These are phyloP conservation scores for Xylariaceae sp. DNA, from an alignment of 2,329 filamentous ascomycete species.

Conservation along the genomic window DNA sequence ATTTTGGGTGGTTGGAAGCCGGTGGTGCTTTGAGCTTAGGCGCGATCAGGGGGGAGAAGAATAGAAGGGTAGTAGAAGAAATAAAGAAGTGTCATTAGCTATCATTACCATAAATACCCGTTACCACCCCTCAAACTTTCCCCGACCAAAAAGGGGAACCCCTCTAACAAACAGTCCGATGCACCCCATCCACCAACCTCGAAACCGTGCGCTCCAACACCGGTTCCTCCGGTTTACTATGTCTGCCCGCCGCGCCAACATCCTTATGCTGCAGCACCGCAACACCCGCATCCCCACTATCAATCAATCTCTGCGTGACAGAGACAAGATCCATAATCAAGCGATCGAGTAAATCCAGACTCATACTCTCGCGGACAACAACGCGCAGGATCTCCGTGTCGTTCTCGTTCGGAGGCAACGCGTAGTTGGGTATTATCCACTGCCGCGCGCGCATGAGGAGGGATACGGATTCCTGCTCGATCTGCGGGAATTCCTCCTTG, in stretches of 20 bases:
- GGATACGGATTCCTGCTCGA: slow-evolving; percentile 60
- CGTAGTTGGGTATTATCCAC: slow-evolving; percentile 69
- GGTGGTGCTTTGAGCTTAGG: slow-evolving; percentile 1
- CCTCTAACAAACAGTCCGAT: slow-evolving; percentile 30
- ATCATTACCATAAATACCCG: too few relatives aligned
- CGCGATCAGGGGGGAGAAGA: too few relatives aligned
- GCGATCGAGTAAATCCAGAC: slow-evolving; percentile 60
- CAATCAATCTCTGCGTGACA: slow-evolving; percentile 57
- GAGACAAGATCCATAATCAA: slow-evolving; percentile 56
- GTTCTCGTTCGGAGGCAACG: slow-evolving; percentile 57
- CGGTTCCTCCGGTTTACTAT: not conserved
- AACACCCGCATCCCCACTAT: slow-evolving; percentile 47
- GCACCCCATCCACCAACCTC: slow-evolving; percentile 30
- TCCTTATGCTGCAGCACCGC: slow-evolving; percentile 37
- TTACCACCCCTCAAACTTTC: too few relatives aligned
- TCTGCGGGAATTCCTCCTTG: slow-evolving; percentile 53
- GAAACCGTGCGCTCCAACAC: slow-evolving; percentile 8
- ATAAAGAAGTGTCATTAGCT: too few relatives aligned
- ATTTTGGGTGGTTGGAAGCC: slow-evolving; percentile 14
- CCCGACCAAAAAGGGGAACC: not conserved
- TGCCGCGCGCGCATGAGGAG: slow-evolving; percentile 60
- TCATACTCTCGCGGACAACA: slow-evolving; percentile 62
- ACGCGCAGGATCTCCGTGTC: slow-evolving; percentile 62
- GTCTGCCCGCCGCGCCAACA: slow-evolving; percentile 1
- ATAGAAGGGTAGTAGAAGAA: too few relatives aligned